Percentiles rank a stretch among this genome's conserved stretches.
Conservation (phyloP, 2,329 filamentous ascomycete genomes). For the Sporothrix brunneoviolacea region DNA sequence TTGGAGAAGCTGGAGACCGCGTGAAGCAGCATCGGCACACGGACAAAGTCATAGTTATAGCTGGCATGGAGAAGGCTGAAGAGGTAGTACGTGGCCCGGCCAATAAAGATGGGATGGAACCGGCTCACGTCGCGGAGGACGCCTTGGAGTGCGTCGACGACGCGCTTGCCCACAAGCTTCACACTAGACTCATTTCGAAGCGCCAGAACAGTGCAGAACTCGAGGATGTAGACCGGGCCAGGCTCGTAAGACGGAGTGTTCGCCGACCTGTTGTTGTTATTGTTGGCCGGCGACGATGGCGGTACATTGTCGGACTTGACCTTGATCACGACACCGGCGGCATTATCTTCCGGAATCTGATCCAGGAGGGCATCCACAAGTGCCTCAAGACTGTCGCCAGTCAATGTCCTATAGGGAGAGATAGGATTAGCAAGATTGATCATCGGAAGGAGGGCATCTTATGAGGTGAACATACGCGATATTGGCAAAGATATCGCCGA, state of each 20-base stretch:
- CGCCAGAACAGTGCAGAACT: slow-evolving; percentile 77
- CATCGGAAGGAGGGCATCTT: too few species aligned
- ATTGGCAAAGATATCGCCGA: slow-evolving; percentile 75
- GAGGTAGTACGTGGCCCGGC: slow-evolving; percentile 79
- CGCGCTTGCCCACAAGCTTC: slow-evolving; percentile 64
- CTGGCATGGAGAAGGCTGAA: slow-evolving; percentile 74
- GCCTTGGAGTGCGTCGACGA: slow-evolving; percentile 73
- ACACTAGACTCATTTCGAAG: slow-evolving; percentile 70
- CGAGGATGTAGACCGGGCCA: slow-evolving; percentile 79
- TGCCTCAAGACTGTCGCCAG: slow-evolving; percentile 29
- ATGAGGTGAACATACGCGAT: slow-evolving; percentile 60
- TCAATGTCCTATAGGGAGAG: slow-evolving; percentile 33
- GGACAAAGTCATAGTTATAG: slow-evolving; percentile 86
- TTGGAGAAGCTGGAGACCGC: slow-evolving; percentile 82
- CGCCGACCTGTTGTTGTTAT: slow-evolving; percentile 43
- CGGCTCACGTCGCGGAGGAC: slow-evolving; percentile 73
- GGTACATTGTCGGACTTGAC: slow-evolving; percentile 80
- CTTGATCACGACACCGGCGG: slow-evolving; percentile 71
- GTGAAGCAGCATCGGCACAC: slow-evolving; percentile 85
- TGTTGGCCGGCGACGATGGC: slow-evolving; percentile 45
- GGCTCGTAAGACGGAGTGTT: slow-evolving; percentile 71
- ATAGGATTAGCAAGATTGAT: slow-evolving; percentile 9
- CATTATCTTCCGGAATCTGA: slow-evolving; percentile 77
- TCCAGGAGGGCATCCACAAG: slow-evolving; percentile 69
- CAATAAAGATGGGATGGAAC: slow-evolving; percentile 76